Evolutionary conservation across 1,284 basidiomycete species (phyloP).

Genomic region (Marasmius oreades): DNA sequence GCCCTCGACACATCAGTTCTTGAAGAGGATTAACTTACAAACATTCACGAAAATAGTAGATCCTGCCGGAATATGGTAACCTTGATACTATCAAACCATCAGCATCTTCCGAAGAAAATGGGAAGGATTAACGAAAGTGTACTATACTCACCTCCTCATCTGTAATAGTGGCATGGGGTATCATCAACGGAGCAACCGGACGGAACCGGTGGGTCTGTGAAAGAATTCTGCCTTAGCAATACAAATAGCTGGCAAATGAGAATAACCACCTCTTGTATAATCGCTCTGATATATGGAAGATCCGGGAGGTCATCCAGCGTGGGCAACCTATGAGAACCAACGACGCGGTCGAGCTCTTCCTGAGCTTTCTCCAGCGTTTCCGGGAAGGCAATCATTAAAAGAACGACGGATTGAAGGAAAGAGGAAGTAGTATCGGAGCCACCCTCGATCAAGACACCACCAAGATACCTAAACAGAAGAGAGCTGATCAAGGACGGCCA

Average conservation of each 20-base stretch:
- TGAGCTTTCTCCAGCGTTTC: constrained; percentile 23
- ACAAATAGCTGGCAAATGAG: neutral
- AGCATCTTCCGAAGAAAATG: neutral
- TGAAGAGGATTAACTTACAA: constrained; percentile 7
- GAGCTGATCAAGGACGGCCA: neutral
- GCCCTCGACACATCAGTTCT: neutral
- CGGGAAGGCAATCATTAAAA: constrained; percentile 16
- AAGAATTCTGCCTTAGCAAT: neutral
- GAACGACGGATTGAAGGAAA: constrained; percentile 12
- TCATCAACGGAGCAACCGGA: constrained; percentile 14
- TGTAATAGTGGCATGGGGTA: constrained; percentile 13
- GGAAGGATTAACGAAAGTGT: neutral
- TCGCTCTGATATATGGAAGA: constrained; percentile 24
- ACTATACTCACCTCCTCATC: constrained; percentile 7
- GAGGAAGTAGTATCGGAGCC: constrained; percentile 15
- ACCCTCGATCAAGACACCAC: constrained; percentile 15
- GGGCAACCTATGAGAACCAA: constrained; percentile 17
- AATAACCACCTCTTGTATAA: constrained; percentile 20
- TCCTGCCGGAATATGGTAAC: constrained; percentile 16
- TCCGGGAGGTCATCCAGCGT: constrained; percentile 17
- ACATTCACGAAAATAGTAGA: constrained; percentile 18
- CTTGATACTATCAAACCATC: constrained; percentile 11
- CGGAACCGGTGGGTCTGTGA: constrained; percentile 21
- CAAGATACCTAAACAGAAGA: constrained; percentile 11
- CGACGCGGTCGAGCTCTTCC: constrained; percentile 23